Evolutionary conservation across 805 yeast species (phyloP), one percentile per base, ranked within the genome.

Genomic region (Lipomyces anomalus): DNA sequence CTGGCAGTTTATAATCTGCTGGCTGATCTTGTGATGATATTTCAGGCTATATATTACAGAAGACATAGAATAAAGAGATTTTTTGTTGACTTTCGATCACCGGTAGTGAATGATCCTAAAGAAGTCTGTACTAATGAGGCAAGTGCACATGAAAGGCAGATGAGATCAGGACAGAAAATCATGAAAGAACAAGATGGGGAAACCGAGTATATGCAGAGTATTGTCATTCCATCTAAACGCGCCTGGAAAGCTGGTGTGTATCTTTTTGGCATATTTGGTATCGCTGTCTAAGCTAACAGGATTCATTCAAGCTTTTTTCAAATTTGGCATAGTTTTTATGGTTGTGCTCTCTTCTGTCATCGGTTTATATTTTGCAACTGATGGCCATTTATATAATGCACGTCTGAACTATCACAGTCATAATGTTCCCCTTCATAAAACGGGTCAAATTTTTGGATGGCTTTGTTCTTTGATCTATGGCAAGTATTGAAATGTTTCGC

Each of bases 1-100:
- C 73, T 92, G 46, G 97, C 97, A 1, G 75, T 90, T 0, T 92
- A 92, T 67, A 92, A 92, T 64, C 89, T 97, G 0, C 63, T 83
- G 20, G 97, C 97, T 0, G 98, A 92, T 66, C 64, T 89, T 2
- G 83, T 89, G 2, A 71, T 92, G 44, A 72, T 90, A 24, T 72
- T 80, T 64, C 98, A 92, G 64, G 88, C 95, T 56, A 68, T 86
- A 39, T 75, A 77, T 47, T 92, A 92, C 63, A 87, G 90, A 6
- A 35, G 44, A 1, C 44, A 78, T 82, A 3, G 95, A 83, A 57
- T 80, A 80, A 32, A 80, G 82, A 35, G 53, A 43, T 46, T 22
- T 43, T 47, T 22, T 45, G 84, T 79, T 46, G n/a, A n/a, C n/a
- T n/a, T n/a, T n/a, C n/a, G n/a, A n/a, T n/a, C n/a, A n/a, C n/a